Percentiles rank a stretch among this genome's conserved stretches.
phyloP scores from a whole-genome alignment of 192 early-diverging fungal species.

The Phlyctochytrium planicorne region DNA sequence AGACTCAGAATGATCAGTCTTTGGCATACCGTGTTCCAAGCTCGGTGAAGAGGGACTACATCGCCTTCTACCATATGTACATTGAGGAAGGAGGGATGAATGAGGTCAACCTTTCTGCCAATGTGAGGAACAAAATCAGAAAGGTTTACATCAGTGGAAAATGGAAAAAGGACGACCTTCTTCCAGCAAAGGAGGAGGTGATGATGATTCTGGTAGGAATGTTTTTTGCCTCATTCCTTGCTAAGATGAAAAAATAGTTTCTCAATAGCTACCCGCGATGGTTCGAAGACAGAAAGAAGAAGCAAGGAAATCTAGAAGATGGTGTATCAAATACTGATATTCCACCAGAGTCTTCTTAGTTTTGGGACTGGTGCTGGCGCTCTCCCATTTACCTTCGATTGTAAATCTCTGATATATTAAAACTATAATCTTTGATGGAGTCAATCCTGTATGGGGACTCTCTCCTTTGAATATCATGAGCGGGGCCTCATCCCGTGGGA shows the following conservation, averaged over 20 bases:
- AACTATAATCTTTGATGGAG: no score
- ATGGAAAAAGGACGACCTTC: neutral
- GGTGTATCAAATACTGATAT: no score
- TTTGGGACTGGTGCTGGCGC: no score
- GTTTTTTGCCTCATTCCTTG: neutral
- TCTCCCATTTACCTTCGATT: no score
- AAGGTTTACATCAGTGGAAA: neutral
- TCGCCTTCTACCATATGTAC: neutral
- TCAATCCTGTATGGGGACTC: no score
- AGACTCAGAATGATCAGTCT: neutral
- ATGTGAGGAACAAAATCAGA: neutral
- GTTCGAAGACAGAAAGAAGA: neutral
- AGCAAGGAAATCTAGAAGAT: no score
- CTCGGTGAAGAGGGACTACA: neutral
- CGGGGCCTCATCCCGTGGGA: no score
- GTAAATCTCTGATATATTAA: no score
- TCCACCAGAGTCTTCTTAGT: no score
- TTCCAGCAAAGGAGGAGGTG: neutral
- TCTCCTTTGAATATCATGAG: no score
- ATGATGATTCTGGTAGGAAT: neutral
- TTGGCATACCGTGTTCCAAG: neutral
- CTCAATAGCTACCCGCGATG: neutral
- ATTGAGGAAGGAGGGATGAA: neutral
- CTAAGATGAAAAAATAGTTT: no score
- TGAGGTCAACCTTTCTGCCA: neutral